Evolutionary conservation across 2,329 filamentous ascomycete genomes (phyloP), one percentile per base, ranked within the genome.

Genomic region (Venturia effusa): DNA sequence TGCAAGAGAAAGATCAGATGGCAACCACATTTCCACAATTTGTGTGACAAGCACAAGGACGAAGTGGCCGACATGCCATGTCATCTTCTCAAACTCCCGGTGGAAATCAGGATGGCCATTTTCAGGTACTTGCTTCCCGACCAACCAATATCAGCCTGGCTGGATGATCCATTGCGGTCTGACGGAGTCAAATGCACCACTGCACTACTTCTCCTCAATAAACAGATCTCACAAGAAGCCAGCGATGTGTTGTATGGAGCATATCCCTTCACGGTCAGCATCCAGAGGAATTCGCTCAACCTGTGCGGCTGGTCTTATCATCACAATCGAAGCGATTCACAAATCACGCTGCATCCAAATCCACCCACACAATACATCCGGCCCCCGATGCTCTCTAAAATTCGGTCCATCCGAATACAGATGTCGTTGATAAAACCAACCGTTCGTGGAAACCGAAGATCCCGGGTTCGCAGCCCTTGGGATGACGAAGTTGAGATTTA

Each of bases 91-190:
- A 61, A 43, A 40, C 39, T 64, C 30, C 57, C 62, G 27, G 41
- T 43, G 1, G 62, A 64, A 55, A 37, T 64, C 24, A 57, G 57
- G 24, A 34, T 45, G 40, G 22, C 61, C 15, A 61, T 64, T 22
- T 64, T 64, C 40, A 41, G 13, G 10, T 64, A 64, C 32, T 40
- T 64, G 54, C 62, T 64, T 32, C 62, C 62, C 4, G 57, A 60
- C 19, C 32, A 61, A 19, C 62, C 54, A 24, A 61, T 64, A 24
- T 40, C 27, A 11, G 62, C 62, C 4, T 64, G 54, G 54, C 45
- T 40, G 32, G 45, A 55, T 59, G 37, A 37, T 30, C 48, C 61
- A 24, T 59, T 63, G 34, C 61, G 61, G 17, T 27, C 37, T 17
- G 61, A 63, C n/a, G 51, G 51, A 24, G 30, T 40, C 22, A 41